Percentiles rank a stretch among this genome's conserved stretches.
These are phyloP conservation scores for Lactarius tabidus DNA, from an alignment of 768 basidiomycete species.

Conservation along the genomic window DNA sequence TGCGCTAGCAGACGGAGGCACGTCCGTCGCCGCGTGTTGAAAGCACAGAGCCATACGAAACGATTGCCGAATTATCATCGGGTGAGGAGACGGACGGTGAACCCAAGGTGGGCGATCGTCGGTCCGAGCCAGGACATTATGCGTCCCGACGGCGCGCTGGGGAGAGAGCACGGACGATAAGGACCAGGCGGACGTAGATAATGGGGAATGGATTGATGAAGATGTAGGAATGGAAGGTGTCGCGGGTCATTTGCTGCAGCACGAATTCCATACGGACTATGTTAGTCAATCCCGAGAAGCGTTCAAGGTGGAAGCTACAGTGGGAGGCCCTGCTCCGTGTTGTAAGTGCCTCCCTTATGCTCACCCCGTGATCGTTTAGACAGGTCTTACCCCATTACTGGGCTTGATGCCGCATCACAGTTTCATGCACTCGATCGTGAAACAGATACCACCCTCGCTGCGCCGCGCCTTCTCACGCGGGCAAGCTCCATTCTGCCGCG, in stretches of 20 bases:
- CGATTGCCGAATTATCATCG: conserved; percentile 70
- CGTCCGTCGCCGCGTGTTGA: conserved; percentile 76
- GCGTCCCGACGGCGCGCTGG: conserved; percentile 30
- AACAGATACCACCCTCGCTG: conserved; percentile 77
- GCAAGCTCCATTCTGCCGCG: conserved; percentile 56
- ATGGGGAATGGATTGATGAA: too few species aligned
- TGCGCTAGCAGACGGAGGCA: conserved; percentile 35
- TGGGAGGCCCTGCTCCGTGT: too few species aligned
- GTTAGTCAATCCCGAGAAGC: conserved; percentile 61
- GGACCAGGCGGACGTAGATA: too few species aligned
- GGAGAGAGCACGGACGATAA: conserved; percentile 39
- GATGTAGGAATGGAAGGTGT: conserved; percentile 76
- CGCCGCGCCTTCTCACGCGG: conserved; percentile 70
- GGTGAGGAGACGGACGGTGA: conserved; percentile 82
- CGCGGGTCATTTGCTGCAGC: conserved; percentile 64
- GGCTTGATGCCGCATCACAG: conserved; percentile 37
- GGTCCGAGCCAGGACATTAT: conserved; percentile 24
- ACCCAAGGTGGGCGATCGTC: conserved; percentile 33
- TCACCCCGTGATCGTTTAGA: conserved; percentile 29
- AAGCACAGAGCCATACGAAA: conserved; percentile 78
- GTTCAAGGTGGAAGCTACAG: conserved; percentile 67
- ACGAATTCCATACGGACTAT: conserved; percentile 73
- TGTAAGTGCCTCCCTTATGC: conserved; percentile 39
- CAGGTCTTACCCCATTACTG: conserved; percentile 32
- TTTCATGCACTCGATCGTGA: conserved; percentile 76